Evolutionary conservation across 768 basidiomycete genomes (phyloP), one percentile per base, ranked within the genome.

Genomic region (Rhizopogon roseolus): DNA sequence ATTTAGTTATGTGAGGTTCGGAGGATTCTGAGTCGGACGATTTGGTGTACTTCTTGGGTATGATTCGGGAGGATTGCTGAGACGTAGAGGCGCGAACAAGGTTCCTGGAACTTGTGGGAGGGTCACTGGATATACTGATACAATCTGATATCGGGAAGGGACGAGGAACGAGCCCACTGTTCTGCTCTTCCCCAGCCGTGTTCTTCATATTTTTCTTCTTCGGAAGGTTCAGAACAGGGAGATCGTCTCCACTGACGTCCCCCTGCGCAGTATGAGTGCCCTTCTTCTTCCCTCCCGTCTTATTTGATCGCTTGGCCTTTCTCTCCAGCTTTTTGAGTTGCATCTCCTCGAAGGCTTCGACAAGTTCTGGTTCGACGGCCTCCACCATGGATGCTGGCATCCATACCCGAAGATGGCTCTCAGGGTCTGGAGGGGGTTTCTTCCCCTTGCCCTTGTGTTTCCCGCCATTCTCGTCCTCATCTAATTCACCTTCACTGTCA

Each of bases 351-450:
- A 77, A 93, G 16, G 77, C 77, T 41, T 78, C 69, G 5, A 86
- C 85, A 22, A 95, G 64, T 4, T 70, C 68, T 8, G 90, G 88
- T 55, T 84, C 86, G 2, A 80, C 90, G 32, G 82, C 66, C 11
- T 73, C 69, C 10, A 94, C 79, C 76, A 96, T 86, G 50, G 78
- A 84, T 22, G 88, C 90, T 0, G 93, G 89, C 69, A 93, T 79
- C 93, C 93, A 96, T 10, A 93, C 65, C 13, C 86, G 77, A 46
- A 85, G 65, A 52, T 80, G 79, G 73, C 76, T n/a, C 73, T 69
- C 0, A 85, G 85, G 5, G 58, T 38, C 77, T 2, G 76, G 71
- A 4, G 80, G 68, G 39, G 72, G 67, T 49, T 68, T 71, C 40
- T 73, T 74, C 44, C 69, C 70, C 60, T 70, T 73, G 9, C 58